A percentile compares a stretch with the other conserved stretches of the same genome.
Evolutionary conservation across 2,329 filamentous ascomycete species (phyloP).

Genomic region (Hymenoscyphus fraxineus): DNA sequence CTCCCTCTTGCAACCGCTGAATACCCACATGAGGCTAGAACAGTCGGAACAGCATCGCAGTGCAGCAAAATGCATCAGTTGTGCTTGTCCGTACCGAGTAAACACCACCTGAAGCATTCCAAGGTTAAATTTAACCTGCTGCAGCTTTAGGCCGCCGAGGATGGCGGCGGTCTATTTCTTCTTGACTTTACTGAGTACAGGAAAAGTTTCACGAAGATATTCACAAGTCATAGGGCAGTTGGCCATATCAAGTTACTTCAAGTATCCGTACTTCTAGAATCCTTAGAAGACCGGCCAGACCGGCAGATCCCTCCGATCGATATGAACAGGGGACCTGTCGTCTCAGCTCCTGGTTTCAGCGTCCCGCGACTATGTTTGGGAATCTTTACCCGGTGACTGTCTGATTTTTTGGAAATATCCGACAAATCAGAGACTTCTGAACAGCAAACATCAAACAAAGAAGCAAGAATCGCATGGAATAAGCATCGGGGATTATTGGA

Average conservation of each 20-base stretch:
- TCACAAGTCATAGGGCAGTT: too few species aligned
- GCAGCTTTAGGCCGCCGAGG: too few species aligned
- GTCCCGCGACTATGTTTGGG: not conserved
- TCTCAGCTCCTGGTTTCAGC: constrained; percentile 1
- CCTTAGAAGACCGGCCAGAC: not conserved
- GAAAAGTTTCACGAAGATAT: too few species aligned
- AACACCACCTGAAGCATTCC: too few species aligned
- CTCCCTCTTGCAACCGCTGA: not conserved
- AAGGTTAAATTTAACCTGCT: too few species aligned
- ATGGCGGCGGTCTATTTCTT: too few species aligned
- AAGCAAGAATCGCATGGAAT: not conserved
- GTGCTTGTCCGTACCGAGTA: not conserved
- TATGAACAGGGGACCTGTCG: not conserved
- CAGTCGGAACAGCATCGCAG: not conserved
- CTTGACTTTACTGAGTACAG: too few species aligned
- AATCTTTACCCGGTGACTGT: constrained; percentile 6
- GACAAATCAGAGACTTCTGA: not conserved
- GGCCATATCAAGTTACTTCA: too few species aligned
- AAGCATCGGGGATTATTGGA: too few species aligned
- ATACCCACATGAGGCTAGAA: not conserved
- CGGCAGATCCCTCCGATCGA: not conserved
- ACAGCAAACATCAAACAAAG: not conserved
- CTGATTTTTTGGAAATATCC: not conserved
- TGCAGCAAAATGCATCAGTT: not conserved
- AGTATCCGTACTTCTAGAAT: not conserved